Base-by-base conservation (phyloP, 2,329 filamentous ascomycete species). In the Fusarium penzigii region DNA sequence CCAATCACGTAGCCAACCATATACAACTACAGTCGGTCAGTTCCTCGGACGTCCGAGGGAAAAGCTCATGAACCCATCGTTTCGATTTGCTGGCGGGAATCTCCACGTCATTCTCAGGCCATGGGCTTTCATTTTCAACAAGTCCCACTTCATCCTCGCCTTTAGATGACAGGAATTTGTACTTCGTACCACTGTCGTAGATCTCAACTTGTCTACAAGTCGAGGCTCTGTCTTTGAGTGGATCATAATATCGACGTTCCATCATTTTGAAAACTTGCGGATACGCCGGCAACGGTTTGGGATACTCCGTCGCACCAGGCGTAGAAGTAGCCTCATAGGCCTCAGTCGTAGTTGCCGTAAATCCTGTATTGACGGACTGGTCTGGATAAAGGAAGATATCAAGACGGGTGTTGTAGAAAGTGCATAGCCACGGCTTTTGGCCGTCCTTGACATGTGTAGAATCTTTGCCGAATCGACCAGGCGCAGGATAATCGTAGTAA, bases 321-420 rank as follows among this genome's bases (percentile, higher is more conserved):
- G 50, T 51, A 7, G 60, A 42, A 14, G 63, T 55, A 25, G 58
- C 44, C 8, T 52, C 32, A 7, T 44, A 16, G 8, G 51, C n/a
- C 39, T 36, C 39, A 3, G 48, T 45, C 11, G 55, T 45, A 2
- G 60, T 48, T 7, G 57, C 49, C 14, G 40, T 40, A 14, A 42
- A 57, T 8, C 49, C 42, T 8, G 67, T 66, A 57, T 75, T 80
- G 48, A 72, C 75, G 59, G 79, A 82, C 58, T 83, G 78, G 20
- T 71, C 69, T 1, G 80, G 74, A 56, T 83, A 85, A 39, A 85
- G 79, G 58, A 83, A 83, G 4, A 83, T 67, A 46, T 85, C 81
- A 6, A 85, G 70, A 3, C 75, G 71, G 1, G 80, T 83, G 29
- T 76, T 72, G 2, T 80, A 78, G 82, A 82, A 85, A 2, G 72